These are phyloP conservation scores for Theileria sp. DNA, from an alignment of 169 alveolate genomes.

Conservation along the genomic window DNA sequence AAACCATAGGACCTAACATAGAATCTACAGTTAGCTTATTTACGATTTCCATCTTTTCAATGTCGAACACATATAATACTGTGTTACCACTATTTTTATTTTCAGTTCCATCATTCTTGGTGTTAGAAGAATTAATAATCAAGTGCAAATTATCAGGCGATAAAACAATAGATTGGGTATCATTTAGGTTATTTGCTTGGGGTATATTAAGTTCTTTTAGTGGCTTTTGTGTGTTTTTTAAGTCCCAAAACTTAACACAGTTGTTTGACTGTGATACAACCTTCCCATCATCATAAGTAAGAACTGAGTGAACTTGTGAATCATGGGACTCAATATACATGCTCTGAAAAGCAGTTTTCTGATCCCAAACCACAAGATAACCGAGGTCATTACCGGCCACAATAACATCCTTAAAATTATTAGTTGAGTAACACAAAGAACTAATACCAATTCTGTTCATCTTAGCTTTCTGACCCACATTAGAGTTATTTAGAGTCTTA, in stretches of 20 bases:
- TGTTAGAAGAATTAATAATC: conserved; percentile 25
- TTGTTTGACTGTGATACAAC: conserved; percentile 32
- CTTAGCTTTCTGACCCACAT: conserved; percentile 22
- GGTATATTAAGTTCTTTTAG: conserved; percentile 3
- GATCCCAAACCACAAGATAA: conserved; percentile 45
- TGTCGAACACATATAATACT: conserved; percentile 4
- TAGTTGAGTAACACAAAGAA: conserved; percentile 20
- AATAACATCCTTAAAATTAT: not conserved
- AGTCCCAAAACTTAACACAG: conserved; percentile 52
- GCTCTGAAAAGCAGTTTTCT: conserved; percentile 33
- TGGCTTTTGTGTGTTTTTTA: conserved; percentile 22
- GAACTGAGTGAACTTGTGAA: conserved; percentile 19
- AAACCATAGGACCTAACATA: conserved; percentile 38
- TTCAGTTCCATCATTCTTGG: not conserved
- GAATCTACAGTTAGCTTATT: conserved; percentile 10
- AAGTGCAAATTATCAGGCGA: conserved; percentile 52
- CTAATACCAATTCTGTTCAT: conserved; percentile 28
- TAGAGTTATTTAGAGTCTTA: conserved; percentile 25
- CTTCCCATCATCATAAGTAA: conserved; percentile 28
- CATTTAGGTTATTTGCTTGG: conserved; percentile 7
- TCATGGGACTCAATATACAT: conserved; percentile 30
- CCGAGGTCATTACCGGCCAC: conserved; percentile 60
- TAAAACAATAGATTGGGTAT: conserved; percentile 24
- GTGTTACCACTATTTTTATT: conserved; percentile 11
- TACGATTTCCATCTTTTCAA: conserved; percentile 2